Base-by-base conservation (phyloP, 805 yeast genomes). In the Torulaspora quercuum region DNA sequence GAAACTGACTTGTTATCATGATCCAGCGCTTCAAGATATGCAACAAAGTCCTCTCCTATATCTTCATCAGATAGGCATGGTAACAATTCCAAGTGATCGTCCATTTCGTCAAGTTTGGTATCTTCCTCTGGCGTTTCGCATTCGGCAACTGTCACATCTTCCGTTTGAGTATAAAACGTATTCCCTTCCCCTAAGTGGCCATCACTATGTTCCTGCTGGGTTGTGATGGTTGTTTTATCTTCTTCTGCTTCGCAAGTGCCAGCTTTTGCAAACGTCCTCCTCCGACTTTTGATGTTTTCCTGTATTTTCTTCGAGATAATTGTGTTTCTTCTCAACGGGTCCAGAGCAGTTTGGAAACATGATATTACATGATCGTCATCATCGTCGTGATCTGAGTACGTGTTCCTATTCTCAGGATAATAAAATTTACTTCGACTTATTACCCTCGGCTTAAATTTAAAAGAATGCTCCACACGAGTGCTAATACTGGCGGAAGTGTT, bases 391-490 rank as follows among this genome's bases (percentile, higher is more conserved):
- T 29, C 29, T 4, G 36, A 22, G 4, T 29, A 12, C 7, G 33
- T 25, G 12, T 26, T 9, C 26, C 44, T 35, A 23, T 31, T 23
- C 3, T 45, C 39, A 14, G 42, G 49, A 18, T 45, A 36, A 16
- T 41, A 41, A 17, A 39, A 32, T 25, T 40, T 40, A 28, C 50
- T 43, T 8, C 50, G 43, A 23, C 53, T 49, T 5, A 52, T 41
- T 10, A 52, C 38, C 23, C 57, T 49, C 6, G 64, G 57, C 42
- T 52, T 58, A 27, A 57, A 56, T 14, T 44, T 53, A 25, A 55
- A 58, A 8, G 36, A 23, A 6, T 28, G 31, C 16, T 26, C 31
- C 7, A 18, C 15, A 15, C 29, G 24, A 14, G 34, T 35, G n/a
- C 35, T 31, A 6, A 25, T 32, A 8, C 37, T 39, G 10, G 40